These are phyloP conservation scores for Protostelium mycophagum DNA, from an alignment of 78 protist genomes.

Conservation along the genomic window DNA sequence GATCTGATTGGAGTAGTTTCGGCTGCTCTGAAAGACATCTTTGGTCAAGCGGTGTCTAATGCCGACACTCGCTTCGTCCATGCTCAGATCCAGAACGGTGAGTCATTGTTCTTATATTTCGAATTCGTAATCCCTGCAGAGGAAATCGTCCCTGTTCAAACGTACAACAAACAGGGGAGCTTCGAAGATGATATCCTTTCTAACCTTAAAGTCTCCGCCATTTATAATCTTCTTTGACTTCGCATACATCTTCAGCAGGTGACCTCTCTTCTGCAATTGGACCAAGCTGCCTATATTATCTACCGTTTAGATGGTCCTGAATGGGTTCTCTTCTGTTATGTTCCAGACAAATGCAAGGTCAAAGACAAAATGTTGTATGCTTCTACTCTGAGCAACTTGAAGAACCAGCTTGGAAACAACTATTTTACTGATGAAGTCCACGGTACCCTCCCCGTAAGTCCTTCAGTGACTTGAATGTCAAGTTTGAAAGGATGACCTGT, in stretches of 20 bases:
- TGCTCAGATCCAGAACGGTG: background rate
- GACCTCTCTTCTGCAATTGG: conserved; percentile 27
- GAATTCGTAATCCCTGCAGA: background rate
- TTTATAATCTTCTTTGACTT: conserved; percentile 18
- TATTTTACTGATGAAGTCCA: conserved; percentile 53
- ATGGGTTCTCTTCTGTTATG: conserved; percentile 56
- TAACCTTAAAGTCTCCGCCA: background rate
- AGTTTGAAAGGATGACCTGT: background rate
- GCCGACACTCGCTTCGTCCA: background rate
- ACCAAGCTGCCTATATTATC: conserved; percentile 18
- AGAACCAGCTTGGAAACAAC: conserved; percentile 52
- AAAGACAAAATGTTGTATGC: conserved; percentile 70
- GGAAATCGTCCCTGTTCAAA: background rate
- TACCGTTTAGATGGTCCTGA: conserved; percentile 23
- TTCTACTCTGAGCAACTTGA: conserved; percentile 41
- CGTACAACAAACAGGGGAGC: background rate
- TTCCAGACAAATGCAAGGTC: conserved; percentile 60
- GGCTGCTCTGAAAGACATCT: conserved; percentile 30
- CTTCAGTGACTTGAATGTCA: background rate
- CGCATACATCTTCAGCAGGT: conserved; percentile 11
- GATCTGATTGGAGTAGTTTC: too few species aligned
- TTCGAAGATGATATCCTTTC: conserved; percentile 6
- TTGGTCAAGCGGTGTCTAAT: conserved; percentile 19
- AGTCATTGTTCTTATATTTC: background rate
- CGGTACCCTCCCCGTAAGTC: conserved; percentile 35